Evolutionary conservation across 805 yeast species (phyloP), one percentile per base, ranked within the genome.

Genomic region (Kodamaea lidongshanica): DNA sequence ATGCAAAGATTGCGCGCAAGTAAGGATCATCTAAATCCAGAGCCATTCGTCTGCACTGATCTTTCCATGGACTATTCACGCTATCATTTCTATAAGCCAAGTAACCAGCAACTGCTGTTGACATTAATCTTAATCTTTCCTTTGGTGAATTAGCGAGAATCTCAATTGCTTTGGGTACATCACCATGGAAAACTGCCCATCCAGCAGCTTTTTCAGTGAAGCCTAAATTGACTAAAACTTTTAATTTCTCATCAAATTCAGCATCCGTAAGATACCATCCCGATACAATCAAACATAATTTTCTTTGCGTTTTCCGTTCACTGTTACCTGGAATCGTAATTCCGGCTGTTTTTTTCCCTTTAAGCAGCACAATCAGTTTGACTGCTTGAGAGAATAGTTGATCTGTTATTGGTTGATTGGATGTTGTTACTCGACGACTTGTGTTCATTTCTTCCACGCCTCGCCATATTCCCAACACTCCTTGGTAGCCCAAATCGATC

Each of bases 121-220:
- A 86, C 70, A 89, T 87, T 26, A 89, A 67, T 28, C 81, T 59
- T 26, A 84, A 64, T 32, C 78, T 61, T 49, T 81, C 87, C 35
- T 73, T 77, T 28, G 77, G 77, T 2, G 95, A 74, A n/a, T 72
- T 65, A 0, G 83, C 75, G 32, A 89, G 60, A n/a, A 86, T 79
- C 24, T 74, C 76, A 4, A 88, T 82, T 0, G 96, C 95, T 28
- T 77, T 69, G 3, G 73, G 69, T 3, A 89, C 82, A 52, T 87
- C 84, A 5, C 95, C 96, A 50, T 85, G 89, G 54, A 89, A 89
- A 0, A 87, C 88, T 0, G 96, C 96, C 94, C 95, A 85, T 0
- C 94, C 97, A 1, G 96, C 98, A 1, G 98, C 97, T 49, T 89
- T 79, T 38, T 87, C 95, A 39, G 71, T 72, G 36, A 73, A 70